phyloP scores from a whole-genome alignment of 495 filamentous ascomycete genomes.

The Xylaria flabelliformis region DNA sequence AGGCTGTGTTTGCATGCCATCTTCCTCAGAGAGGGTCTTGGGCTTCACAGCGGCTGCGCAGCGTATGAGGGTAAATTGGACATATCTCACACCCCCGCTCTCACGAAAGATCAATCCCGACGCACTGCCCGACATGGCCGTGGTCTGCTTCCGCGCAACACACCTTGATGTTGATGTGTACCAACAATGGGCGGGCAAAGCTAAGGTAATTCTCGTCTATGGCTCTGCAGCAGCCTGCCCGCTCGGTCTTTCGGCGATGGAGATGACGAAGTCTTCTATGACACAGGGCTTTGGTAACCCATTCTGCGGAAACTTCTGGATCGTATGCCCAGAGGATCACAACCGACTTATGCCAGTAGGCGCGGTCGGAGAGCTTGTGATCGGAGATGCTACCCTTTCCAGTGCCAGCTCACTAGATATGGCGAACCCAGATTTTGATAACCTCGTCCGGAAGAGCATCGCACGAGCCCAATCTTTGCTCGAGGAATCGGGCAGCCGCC shows the following conservation, averaged over 20 bases:
- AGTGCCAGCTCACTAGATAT: conserved; percentile 33
- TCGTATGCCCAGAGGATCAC: conserved; percentile 57
- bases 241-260: conserved; percentile 53
- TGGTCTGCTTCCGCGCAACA: conserved; percentile 53
- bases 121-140: conserved; percentile 44
- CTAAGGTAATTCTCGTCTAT: conserved; percentile 53
- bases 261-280: conserved; percentile 44
- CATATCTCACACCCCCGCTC: conserved; percentile 54
- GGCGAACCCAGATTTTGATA: conserved; percentile 31
- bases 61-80: conserved; percentile 57
- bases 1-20: conserved; percentile 58
- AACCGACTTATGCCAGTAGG: conserved; percentile 54
- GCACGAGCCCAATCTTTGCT: conserved; percentile 32
- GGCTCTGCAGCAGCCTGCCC: conserved; percentile 53
- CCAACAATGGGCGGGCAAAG: conserved; percentile 50
- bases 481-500: conserved; percentile 36
- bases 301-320: conserved; percentile 51
- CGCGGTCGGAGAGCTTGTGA: conserved; percentile 55
- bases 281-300: conserved; percentile 50
- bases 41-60: conserved; percentile 49
- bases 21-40: conserved; percentile 45
- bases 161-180: conserved; percentile 52
- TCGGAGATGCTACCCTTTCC: conserved; percentile 54
- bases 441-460: conserved; percentile 29
- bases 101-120: conserved; percentile 51